Base-by-base conservation (phyloP, 169 alveolate genomes). In the Eimeria necatrix region DNA sequence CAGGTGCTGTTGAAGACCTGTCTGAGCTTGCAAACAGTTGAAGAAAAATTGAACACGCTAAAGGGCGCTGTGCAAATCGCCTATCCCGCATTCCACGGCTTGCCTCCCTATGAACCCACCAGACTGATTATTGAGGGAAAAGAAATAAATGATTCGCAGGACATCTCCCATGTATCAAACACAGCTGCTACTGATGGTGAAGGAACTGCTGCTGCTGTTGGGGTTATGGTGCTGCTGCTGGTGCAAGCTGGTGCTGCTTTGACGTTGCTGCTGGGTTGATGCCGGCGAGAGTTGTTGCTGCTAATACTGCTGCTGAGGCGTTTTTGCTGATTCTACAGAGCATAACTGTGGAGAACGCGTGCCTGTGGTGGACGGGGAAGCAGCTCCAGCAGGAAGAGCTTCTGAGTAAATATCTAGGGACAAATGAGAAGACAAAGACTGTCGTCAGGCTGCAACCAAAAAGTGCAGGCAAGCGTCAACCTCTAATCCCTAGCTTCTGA, bases 301-400 rank as follows among this genome's bases (percentile, higher is more conserved):
- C 71, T 52, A 24, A 3, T 7, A 48, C 70, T 51, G 88, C 88
- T 18, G 49, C 88, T 80, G 22, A 8, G 8, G 70, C 4, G 49
- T 71, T 83, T 68, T 32, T 49, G 61, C 48, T 81, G 22, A 68
- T 74, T 32, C 93, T 93, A 26, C 96, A 96, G 97, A 97, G 96
- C 95, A 96, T 97, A 53, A 97, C 97, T 73, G 95, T 94, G 68
- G 97, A 97, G 84, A 97, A 97, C 51, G 96, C 99, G 48, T 94
- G 98, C 61, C 89, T 99, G 68, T 99, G 99, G 99, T 98, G 99
- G 98, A 99, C 99, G 26, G 99, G 99, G 3, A 99, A 99, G 97
- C 99, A 99, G 96, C 96, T 99, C 60, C 85, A 95, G 73, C 96
- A 95, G 96, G 99, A 98, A 56, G 98, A 97, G 91, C n/a, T 84